A percentile compares a stretch with the other conserved stretches of the same genome.
Conservation (phyloP, 208 protist species). For the Novymonas esmeraldas region DNA sequence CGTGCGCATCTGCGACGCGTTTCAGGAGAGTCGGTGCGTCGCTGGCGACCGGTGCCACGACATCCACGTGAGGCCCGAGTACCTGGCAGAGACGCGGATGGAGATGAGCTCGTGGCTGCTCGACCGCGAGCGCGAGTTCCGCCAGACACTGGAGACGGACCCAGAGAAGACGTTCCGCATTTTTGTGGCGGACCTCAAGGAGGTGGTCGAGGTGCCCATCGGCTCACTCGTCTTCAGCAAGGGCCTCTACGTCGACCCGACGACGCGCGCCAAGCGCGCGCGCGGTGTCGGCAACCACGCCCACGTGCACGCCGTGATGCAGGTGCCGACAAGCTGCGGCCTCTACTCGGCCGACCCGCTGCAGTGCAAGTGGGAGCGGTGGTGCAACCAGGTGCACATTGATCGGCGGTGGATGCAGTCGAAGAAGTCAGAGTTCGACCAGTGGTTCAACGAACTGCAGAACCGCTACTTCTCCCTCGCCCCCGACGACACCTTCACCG, state of each 20-base stretch:
- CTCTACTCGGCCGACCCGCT: conserved; percentile 73
- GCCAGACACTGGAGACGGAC: conserved; percentile 32
- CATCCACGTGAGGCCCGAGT: conserved; percentile 67
- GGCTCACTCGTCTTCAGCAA: conserved; percentile 66
- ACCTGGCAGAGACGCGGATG: conserved; percentile 47
- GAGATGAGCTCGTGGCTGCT: conserved; percentile 64
- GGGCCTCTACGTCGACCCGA: conserved; percentile 79
- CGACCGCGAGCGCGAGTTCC: conserved; percentile 62
- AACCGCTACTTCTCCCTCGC: conserved; percentile 50
- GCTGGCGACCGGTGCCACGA: conserved; percentile 51
- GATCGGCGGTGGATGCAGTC: conserved; percentile 68
- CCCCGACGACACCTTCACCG: conserved; percentile 58
- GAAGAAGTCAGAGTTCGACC: conserved; percentile 73
- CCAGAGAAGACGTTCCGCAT: conserved; percentile 66
- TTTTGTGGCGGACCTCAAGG: conserved; percentile 82
- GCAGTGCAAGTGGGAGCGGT: conserved; percentile 84
- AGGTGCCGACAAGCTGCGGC: conserved; percentile 81
- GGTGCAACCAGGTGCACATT: conserved; percentile 90
- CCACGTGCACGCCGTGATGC: conserved; percentile 53
- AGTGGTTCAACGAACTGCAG: conserved; percentile 76
- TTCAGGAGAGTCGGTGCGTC: conserved; percentile 58
- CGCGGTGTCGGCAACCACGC: conserved; percentile 36
- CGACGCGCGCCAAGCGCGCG: conserved; percentile 52
- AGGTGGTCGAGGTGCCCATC: conserved; percentile 78
- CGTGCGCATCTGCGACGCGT: conserved; percentile 66